These are phyloP conservation scores for Erodium texanum DNA, from an alignment of 441 rosid genomes.

Conservation along the genomic window DNA sequence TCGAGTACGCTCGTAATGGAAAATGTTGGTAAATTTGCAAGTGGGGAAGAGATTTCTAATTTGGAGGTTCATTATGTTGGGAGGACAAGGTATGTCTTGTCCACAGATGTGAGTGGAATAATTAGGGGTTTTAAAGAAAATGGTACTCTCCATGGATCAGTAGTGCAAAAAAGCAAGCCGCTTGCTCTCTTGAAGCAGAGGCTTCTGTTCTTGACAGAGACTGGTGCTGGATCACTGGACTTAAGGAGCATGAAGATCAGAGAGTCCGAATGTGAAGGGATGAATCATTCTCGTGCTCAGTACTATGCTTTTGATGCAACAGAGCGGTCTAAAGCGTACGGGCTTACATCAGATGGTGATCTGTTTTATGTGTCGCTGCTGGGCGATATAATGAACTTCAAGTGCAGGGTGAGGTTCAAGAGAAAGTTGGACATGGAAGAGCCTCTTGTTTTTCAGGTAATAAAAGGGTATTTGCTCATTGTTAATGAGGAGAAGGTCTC, in stretches of 20 bases:
- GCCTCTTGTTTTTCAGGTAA: constrained; percentile 64
- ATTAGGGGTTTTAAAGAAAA: constrained; percentile 64
- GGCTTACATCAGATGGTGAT: constrained; percentile 74
- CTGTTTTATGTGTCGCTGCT: constrained; percentile 66
- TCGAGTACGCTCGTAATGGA: constrained; percentile 48
- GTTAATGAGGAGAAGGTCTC: constrained; percentile 57
- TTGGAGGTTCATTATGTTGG: constrained; percentile 87
- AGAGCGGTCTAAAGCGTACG: constrained; percentile 88
- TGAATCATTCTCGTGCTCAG: constrained; percentile 58
- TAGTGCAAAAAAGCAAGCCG: constrained; percentile 52
- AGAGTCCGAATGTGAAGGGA: constrained; percentile 84
- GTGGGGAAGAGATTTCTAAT: constrained; percentile 39
- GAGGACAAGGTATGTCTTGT: constrained; percentile 61
- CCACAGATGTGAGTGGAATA: constrained; percentile 53
- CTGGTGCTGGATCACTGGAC: constrained; percentile 88
- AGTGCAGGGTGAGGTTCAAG: constrained; percentile 84
- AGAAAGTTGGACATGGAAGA: constrained; percentile 58
- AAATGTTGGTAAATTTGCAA: constrained; percentile 36
- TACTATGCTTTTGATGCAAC: constrained; percentile 69
- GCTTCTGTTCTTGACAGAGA: constrained; percentile 76
- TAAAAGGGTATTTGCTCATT: constrained; percentile 77
- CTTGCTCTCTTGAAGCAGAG: constrained; percentile 88
- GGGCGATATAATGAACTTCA: constrained; percentile 84
- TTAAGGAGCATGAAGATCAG: constrained; percentile 77
- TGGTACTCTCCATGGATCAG: constrained; percentile 64